A percentile compares a stretch with the other conserved stretches of the same genome.
These are phyloP conservation scores for Isoetes taiwanensis DNA, from an alignment of 75 land plant species.

Conservation along the genomic window DNA sequence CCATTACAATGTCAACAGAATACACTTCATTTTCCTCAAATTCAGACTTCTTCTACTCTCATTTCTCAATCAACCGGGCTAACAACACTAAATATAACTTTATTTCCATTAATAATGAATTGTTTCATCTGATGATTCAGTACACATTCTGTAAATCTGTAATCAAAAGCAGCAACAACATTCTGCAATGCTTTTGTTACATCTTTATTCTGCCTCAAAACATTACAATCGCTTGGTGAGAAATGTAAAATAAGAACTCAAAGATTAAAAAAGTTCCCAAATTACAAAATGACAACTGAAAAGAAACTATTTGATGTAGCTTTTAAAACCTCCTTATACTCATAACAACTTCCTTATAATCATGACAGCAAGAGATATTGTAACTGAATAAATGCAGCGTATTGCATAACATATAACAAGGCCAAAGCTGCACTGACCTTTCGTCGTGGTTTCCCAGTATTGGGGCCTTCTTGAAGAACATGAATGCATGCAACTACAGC, in stretches of 20 bases:
- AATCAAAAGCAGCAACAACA: constrained; percentile 97
- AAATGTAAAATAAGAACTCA: not conserved
- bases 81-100: constrained; percentile 77
- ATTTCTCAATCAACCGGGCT: constrained; percentile 84
- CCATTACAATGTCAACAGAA: constrained; percentile 89
- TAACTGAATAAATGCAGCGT: too few species aligned
- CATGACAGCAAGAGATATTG: too few species aligned
- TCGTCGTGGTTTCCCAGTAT: too few species aligned
- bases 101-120: constrained; percentile 94
- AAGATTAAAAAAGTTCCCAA: not conserved
- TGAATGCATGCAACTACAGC: constrained; percentile 90
- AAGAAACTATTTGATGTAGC: too few species aligned
- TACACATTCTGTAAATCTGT: constrained; percentile 93
- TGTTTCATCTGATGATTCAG: constrained; percentile 98
- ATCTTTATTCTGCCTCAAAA: constrained; percentile 66
- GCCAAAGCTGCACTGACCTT: too few species aligned
- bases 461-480: constrained; percentile 72
- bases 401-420: too few species aligned
- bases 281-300: too few species aligned
- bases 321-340: too few species aligned
- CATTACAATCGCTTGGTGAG: not conserved
- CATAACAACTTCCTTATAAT: too few species aligned
- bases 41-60: constrained; percentile 91
- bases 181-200: constrained; percentile 96
- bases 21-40: constrained; percentile 99